These are phyloP conservation scores for Coemansia sp. DNA, from an alignment of 192 early-diverging fungal genomes.

Conservation along the genomic window DNA sequence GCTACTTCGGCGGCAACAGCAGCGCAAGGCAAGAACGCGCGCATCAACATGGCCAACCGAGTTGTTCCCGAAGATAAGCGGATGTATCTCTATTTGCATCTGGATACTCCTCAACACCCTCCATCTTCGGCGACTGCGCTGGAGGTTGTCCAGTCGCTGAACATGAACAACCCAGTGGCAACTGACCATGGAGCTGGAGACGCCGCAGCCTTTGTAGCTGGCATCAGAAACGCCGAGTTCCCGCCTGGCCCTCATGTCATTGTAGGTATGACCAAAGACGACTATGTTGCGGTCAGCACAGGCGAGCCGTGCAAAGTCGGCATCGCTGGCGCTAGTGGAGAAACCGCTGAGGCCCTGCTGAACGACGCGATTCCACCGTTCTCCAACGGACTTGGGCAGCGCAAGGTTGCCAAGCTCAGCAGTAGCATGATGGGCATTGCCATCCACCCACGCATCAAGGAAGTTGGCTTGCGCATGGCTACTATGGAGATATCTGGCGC, in stretches of 20 bases:
- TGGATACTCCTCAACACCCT: constrained; percentile 44
- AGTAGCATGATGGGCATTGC: constrained; percentile 21
- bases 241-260: constrained; percentile 49
- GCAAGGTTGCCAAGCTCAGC: constrained; percentile 29
- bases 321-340: constrained; percentile 10
- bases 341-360: constrained; percentile 20
- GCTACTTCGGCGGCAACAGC: background rate
- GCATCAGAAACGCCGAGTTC: constrained; percentile 38
- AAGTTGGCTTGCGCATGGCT: constrained; percentile 84
- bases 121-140: constrained; percentile 38
- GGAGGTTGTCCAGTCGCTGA: constrained; percentile 10
- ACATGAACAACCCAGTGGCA: constrained; percentile 13
- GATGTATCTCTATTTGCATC: constrained; percentile 49
- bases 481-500: constrained; percentile 85
- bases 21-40: constrained; percentile 1
- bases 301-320: constrained; percentile 29
- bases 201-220: constrained; percentile 25
- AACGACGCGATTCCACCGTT: constrained; percentile 44
- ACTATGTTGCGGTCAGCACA: constrained; percentile 23
- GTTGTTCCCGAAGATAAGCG: constrained; percentile 42
- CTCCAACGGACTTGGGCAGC: constrained; percentile 34
- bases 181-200: constrained; percentile 28
- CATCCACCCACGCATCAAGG: constrained; percentile 84
- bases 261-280: constrained; percentile 38
- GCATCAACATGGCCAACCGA: constrained; percentile 32